These are phyloP conservation scores for Diaporthe sp. DNA, from an alignment of 2,329 filamentous ascomycete genomes.

Conservation along the genomic window DNA sequence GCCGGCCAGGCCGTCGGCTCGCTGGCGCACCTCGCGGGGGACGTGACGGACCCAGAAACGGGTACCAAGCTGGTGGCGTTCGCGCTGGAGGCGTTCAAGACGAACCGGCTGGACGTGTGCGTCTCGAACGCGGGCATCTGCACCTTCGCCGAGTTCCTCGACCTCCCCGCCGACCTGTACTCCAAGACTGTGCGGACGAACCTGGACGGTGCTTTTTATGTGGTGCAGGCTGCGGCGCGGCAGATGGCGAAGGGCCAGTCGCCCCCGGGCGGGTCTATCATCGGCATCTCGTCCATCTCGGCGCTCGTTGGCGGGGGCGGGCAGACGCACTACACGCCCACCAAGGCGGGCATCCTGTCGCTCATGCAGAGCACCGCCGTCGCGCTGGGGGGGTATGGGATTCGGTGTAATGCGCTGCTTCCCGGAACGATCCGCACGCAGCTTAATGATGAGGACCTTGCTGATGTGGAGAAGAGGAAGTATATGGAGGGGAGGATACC, in stretches of 20 bases:
- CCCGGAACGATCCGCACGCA: constrained; percentile 88
- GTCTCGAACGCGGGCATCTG: constrained; percentile 92
- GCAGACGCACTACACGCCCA: constrained; percentile 90
- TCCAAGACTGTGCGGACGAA: constrained; percentile 81
- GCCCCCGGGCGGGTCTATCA: constrained; percentile 82
- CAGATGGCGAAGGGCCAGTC: constrained; percentile 78
- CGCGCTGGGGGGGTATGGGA: constrained; percentile 79
- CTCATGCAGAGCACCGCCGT: constrained; percentile 88
- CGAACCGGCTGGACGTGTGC: constrained; percentile 77
- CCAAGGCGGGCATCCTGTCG: constrained; percentile 84
- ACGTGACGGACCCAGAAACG: constrained; percentile 81
- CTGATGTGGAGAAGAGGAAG: constrained; percentile 75
- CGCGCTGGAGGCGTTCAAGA: constrained; percentile 71
- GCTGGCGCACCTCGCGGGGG: constrained; percentile 79
- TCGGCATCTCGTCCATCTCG: constrained; percentile 79
- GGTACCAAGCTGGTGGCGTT: constrained; percentile 75
- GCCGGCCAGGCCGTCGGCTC: constrained; percentile 61
- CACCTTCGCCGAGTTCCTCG: constrained; percentile 87
- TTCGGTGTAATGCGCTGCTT: constrained; percentile 86
- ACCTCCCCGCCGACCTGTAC: constrained; percentile 78
- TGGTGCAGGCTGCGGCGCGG: constrained; percentile 84
- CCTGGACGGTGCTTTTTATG: constrained; percentile 89
- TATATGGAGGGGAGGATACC: constrained; percentile 90
- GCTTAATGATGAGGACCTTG: constrained; percentile 85
- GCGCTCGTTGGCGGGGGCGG: constrained; percentile 82